These are phyloP conservation scores for Thyridium curvatum DNA, from an alignment of 2,329 filamentous ascomycete species.

Conservation along the genomic window DNA sequence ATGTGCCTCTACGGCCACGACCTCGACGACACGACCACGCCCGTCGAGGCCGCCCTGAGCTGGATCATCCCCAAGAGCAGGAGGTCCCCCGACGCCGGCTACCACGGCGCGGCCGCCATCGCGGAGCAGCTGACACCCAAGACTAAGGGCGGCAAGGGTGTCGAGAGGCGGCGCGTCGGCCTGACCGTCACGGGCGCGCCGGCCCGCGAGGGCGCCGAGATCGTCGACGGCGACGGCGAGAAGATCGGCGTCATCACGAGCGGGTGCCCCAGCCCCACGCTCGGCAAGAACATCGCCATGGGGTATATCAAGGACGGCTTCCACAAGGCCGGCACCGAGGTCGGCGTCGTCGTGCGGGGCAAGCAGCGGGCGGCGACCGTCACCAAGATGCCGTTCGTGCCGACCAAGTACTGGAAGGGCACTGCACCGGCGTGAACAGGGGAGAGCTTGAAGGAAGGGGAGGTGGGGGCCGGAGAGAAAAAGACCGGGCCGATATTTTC, in stretches of 20 bases:
- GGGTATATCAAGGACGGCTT: slow-evolving; percentile 76
- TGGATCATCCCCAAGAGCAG: slow-evolving; percentile 86
- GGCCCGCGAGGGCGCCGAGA: slow-evolving; percentile 80
- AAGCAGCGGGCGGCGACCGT: slow-evolving; percentile 69
- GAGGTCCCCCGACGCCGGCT: slow-evolving; percentile 58
- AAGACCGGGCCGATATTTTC: not conserved
- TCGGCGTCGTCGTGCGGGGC: slow-evolving; percentile 72
- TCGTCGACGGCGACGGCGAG: slow-evolving; percentile 54
- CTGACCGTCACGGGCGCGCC: slow-evolving; percentile 80
- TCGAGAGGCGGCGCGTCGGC: slow-evolving; percentile 69
- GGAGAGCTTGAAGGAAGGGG: not conserved
- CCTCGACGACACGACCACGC: slow-evolving; percentile 68
- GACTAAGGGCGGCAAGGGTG: slow-evolving; percentile 65
- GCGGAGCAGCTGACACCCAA: slow-evolving; percentile 68
- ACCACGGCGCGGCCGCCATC: slow-evolving; percentile 78
- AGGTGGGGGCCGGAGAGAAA: not conserved
- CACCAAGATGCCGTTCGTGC: slow-evolving; percentile 84
- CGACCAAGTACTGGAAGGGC: slow-evolving; percentile 66
- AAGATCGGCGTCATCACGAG: slow-evolving; percentile 79
- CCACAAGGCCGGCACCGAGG: slow-evolving; percentile 79
- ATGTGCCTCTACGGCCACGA: slow-evolving; percentile 99
- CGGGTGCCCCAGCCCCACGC: slow-evolving; percentile 79
- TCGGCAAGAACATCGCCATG: slow-evolving; percentile 94
- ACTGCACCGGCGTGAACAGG: slow-evolving; percentile 10
- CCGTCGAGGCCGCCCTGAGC: slow-evolving; percentile 48